Conservation (phyloP, 768 basidiomycete species). For the Ramaria rubella region DNA sequence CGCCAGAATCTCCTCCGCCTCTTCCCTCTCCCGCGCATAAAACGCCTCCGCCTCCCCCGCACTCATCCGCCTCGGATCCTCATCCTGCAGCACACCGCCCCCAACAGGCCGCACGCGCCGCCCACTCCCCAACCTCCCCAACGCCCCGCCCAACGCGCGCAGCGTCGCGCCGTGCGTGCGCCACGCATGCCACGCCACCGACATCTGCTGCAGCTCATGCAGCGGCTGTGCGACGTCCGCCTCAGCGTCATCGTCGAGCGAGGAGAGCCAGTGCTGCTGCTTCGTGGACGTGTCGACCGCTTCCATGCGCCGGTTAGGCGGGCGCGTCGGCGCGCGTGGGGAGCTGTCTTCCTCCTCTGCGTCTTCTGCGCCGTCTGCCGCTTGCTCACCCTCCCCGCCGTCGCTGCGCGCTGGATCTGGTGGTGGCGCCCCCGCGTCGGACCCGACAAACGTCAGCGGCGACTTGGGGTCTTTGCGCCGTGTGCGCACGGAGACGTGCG, state of each 20-base stretch:
- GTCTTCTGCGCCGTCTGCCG: background rate
- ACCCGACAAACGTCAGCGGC: constrained; percentile 31
- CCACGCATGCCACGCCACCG: constrained; percentile 63
- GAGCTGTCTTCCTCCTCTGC: background rate
- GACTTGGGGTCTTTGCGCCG: constrained; percentile 31
- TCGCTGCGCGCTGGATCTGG: background rate
- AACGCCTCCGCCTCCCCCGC: constrained; percentile 14
- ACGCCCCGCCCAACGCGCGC: constrained; percentile 38
- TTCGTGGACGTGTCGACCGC: background rate
- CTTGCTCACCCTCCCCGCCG: background rate
- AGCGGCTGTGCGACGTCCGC: constrained; percentile 54
- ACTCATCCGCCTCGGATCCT: background rate
- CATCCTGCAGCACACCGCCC: background rate
- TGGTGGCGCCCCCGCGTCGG: too few relatives aligned
- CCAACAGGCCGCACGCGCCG: constrained; percentile 38
- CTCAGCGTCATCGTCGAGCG: constrained; percentile 20
- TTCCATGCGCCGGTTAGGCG: background rate
- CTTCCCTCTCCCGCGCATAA: constrained; percentile 20
- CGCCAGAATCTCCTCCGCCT: constrained; percentile 36
- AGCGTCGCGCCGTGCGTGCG: constrained; percentile 50
- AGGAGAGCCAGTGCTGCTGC: background rate
- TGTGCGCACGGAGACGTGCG: constrained; percentile 15
- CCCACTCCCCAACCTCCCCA: constrained; percentile 46
- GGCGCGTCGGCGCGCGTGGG: background rate
- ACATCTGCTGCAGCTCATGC: constrained; percentile 53